These are phyloP conservation scores for Trichoderma hamatum DNA, from an alignment of 2,329 filamentous ascomycete genomes.

Conservation along the genomic window DNA sequence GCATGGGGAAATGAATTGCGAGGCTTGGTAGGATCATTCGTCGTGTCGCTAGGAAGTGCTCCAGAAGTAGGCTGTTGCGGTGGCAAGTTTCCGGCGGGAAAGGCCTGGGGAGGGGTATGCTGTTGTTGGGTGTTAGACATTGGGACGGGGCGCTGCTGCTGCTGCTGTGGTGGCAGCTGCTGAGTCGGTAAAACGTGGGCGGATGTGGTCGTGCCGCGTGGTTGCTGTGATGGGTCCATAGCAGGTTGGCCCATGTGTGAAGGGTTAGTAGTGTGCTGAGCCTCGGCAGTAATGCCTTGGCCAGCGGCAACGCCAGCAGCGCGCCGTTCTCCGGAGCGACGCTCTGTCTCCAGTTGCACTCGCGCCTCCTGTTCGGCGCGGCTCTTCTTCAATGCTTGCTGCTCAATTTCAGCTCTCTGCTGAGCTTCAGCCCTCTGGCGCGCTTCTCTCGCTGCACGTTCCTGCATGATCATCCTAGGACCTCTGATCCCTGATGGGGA, in stretches of 20 bases:
- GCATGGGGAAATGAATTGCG: conserved; percentile 88
- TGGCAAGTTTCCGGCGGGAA: conserved; percentile 27
- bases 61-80: conserved; percentile 28
- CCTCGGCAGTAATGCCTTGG: conserved; percentile 38
- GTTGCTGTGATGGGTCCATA: conserved; percentile 34
- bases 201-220: conserved; percentile 27
- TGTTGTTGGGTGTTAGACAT: conserved; percentile 23
- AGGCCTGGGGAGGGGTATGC: conserved; percentile 24
- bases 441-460: conserved; percentile 76
- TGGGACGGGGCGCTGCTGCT: conserved; percentile 29
- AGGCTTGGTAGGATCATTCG: conserved; percentile 41
- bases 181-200: conserved; percentile 32
- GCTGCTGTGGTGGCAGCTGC: conserved; percentile 17
- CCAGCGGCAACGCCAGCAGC: conserved; percentile 53
- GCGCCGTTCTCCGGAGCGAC: conserved; percentile 63
- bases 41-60: conserved; percentile 30
- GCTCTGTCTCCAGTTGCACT: conserved; percentile 58
- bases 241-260: conserved; percentile 37
- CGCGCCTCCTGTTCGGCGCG: conserved; percentile 61
- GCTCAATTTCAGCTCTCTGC: conserved; percentile 67
- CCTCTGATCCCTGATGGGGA: conserved; percentile 73
- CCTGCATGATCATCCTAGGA: conserved; percentile 89
- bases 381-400: conserved; percentile 55
- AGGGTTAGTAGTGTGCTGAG: conserved; percentile 41
- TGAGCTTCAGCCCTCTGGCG: conserved; percentile 68